A percentile compares a stretch with the other conserved stretches of the same genome.
phyloP scores from a whole-genome alignment of 2,329 filamentous ascomycete genomes.

The Nigrospora osmanthi region DNA sequence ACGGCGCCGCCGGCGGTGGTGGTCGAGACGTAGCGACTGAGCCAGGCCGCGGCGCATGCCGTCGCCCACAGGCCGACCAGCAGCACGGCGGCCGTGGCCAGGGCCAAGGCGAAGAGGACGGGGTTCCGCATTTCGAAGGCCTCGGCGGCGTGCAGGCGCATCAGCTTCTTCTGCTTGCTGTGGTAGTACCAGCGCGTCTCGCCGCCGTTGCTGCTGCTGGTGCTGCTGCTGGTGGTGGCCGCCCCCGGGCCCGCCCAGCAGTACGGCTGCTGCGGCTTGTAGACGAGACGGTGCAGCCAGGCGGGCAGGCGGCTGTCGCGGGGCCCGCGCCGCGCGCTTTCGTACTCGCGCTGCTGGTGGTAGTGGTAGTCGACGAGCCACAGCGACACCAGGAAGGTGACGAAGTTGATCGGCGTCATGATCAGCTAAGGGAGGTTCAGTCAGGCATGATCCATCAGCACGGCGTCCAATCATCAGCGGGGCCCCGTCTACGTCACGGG shows the following conservation, averaged over 20 bases:
- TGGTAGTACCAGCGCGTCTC: conserved; percentile 38
- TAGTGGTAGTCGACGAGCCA: conserved; percentile 52
- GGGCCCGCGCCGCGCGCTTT: conserved; percentile 23
- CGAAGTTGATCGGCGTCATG: conserved; percentile 55
- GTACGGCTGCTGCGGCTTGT: conserved; percentile 28
- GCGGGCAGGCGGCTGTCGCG: conserved; percentile 19
- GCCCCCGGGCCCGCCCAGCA: conserved; percentile 16
- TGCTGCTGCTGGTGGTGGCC: conserved; percentile 2
- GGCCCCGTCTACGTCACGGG: no score
- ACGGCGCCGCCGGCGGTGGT: no score
- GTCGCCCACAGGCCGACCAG: conserved; percentile 20
- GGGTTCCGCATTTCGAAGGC: conserved; percentile 51
- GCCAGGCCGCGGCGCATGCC: neutral
- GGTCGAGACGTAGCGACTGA: neutral
- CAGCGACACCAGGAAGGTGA: conserved; percentile 58
- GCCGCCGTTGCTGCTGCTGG: conserved; percentile 2
- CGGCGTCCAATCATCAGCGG: no score
- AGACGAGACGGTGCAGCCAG: conserved; percentile 34
- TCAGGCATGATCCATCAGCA: neutral
- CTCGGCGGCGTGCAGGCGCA: conserved; percentile 54
- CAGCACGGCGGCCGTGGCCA: conserved; percentile 19
- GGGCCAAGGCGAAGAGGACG: conserved; percentile 42
- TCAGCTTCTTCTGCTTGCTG: conserved; percentile 50
- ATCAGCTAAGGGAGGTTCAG: conserved; percentile 38
- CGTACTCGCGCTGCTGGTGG: conserved; percentile 37